Evolutionary conservation across 441 rosid species (phyloP).

Genomic region (Croton laevigatus): DNA sequence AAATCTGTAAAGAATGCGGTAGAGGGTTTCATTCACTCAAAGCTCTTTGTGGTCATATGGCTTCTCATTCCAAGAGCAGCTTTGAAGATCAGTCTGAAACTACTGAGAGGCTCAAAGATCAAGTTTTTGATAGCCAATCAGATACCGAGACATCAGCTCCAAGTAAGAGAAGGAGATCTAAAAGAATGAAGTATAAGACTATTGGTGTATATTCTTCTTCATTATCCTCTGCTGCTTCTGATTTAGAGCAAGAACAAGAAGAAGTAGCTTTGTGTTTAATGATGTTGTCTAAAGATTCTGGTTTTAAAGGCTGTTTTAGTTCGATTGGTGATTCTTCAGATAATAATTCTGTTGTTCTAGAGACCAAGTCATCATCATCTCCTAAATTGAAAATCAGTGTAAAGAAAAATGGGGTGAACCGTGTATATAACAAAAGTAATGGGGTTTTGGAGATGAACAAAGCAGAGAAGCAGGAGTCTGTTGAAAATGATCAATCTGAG

Average conservation of each 20-base stretch:
- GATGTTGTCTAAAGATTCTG: conserved; percentile 61
- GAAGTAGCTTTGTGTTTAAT: conserved; percentile 63
- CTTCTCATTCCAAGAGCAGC: conserved; percentile 57
- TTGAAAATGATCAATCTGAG: conserved; percentile 32
- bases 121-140: conserved; percentile 50
- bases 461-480: conserved; percentile 29
- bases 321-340: conserved; percentile 63
- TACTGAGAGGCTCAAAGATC: conserved; percentile 38
- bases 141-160: conserved; percentile 60
- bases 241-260: conserved; percentile 57
- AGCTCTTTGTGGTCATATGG: conserved; percentile 78
- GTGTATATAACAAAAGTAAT: conserved; percentile 21
- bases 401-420: conserved; percentile 27
- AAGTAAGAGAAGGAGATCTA: conserved; percentile 51
- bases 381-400: conserved; percentile 37
- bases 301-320: conserved; percentile 44
- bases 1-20: conserved; percentile 67
- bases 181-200: conserved; percentile 38
- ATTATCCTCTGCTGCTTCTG: conserved; percentile 46
- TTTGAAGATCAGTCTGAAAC: conserved; percentile 31
- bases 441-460: conserved; percentile 33
- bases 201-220: conserved; percentile 33
- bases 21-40: conserved; percentile 69
- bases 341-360: conserved; percentile 55
- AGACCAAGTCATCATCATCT: conserved; percentile 57